phyloP scores from a whole-genome alignment of 192 early-diverging fungal genomes.

The Funneliformis mosseae region DNA sequence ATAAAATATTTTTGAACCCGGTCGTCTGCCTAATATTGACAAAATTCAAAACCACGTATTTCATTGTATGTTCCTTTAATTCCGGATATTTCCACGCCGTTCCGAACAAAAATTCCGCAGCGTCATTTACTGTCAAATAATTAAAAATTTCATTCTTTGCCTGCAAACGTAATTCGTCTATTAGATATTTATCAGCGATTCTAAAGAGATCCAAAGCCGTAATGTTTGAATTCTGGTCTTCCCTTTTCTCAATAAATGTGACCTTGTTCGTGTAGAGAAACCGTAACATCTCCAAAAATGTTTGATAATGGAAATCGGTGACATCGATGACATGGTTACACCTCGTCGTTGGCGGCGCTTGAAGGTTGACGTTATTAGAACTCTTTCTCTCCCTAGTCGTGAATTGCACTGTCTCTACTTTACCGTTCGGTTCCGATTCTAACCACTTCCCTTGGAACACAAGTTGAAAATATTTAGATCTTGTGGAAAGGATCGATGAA shows the following conservation, averaged over 20 bases:
- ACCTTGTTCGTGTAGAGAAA: constrained; percentile 30
- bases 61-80: constrained; percentile 27
- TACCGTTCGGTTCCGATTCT: constrained; percentile 5
- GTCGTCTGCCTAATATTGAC: constrained; percentile 2
- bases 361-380: not conserved
- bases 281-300: constrained; percentile 33
- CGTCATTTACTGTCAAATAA: constrained; percentile 18
- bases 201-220: constrained; percentile 21
- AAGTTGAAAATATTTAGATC: constrained; percentile 27
- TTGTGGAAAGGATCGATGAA: constrained; percentile 9
- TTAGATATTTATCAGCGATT: constrained; percentile 32
- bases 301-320: constrained; percentile 29
- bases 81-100: constrained; percentile 32
- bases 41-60: constrained; percentile 20
- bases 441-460: constrained; percentile 23
- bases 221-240: not conserved
- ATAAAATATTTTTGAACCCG: constrained; percentile 25
- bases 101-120: constrained; percentile 27
- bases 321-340: constrained; percentile 25
- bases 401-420: not conserved
- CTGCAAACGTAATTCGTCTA: constrained; percentile 17
- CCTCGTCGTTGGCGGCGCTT: not conserved
- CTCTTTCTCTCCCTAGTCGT: not conserved
- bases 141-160: constrained; percentile 25
- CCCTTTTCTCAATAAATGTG: constrained; percentile 19